phyloP scores from a whole-genome alignment of 305 asterid species.

The Nicotiana rustica region DNA sequence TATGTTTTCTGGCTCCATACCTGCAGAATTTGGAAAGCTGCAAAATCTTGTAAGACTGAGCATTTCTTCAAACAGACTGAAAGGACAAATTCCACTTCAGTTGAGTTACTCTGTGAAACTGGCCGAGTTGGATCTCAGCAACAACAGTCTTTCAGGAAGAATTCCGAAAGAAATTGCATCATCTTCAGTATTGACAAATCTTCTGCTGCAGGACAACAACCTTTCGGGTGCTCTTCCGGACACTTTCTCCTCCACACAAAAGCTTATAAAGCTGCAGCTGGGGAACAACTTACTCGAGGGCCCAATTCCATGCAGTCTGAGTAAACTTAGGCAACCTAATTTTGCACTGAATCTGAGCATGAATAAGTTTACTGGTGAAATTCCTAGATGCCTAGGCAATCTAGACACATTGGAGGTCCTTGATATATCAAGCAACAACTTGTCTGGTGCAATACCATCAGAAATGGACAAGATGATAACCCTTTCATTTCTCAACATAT shows the following conservation, averaged over 20 bases:
- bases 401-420: conserved; percentile 48
- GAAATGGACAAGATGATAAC: conserved; percentile 47
- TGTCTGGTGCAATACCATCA: conserved; percentile 54
- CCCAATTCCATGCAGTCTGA: conserved; percentile 55
- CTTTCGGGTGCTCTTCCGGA: conserved; percentile 47
- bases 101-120: conserved; percentile 38
- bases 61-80: conserved; percentile 54
- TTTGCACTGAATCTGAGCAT: conserved; percentile 51
- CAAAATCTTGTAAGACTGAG: conserved; percentile 46
- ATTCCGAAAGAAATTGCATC: conserved; percentile 45
- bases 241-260: conserved; percentile 46
- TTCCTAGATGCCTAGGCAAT: conserved; percentile 52
- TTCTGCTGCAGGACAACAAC: conserved; percentile 51
- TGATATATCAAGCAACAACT: conserved; percentile 57
- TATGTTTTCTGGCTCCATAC: conserved; percentile 53
- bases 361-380: conserved; percentile 50
- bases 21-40: conserved; percentile 50
- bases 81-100: conserved; percentile 53
- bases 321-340: conserved; percentile 40
- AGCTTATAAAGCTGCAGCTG: conserved; percentile 53
- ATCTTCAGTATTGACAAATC: conserved; percentile 37
- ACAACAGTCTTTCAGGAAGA: conserved; percentile 48
- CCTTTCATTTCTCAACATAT: conserved; percentile 52
- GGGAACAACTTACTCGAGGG: conserved; percentile 56
- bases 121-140: conserved; percentile 43